phyloP scores from a whole-genome alignment of 2,329 filamentous ascomycete genomes.

The Xylariomycetidae sp. region DNA sequence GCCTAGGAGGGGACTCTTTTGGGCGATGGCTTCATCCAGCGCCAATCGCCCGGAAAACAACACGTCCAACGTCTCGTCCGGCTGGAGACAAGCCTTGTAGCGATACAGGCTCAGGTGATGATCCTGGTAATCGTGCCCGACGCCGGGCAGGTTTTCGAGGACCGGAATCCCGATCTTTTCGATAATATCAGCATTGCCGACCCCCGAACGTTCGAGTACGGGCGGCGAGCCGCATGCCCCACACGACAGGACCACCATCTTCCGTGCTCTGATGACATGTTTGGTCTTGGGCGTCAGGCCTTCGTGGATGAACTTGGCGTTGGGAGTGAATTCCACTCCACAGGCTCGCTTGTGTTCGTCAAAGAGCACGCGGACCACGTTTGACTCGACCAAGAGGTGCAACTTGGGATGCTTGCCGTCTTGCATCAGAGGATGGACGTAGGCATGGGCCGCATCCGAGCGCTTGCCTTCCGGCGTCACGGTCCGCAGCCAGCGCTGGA shows the following conservation, averaged over 20 bases:
- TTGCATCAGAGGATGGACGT: conserved; percentile 22
- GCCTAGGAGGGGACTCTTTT: no score
- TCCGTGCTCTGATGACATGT: conserved; percentile 42
- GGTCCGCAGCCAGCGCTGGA: conserved; percentile 20
- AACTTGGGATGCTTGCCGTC: conserved; percentile 26
- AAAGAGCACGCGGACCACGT: conserved; percentile 44
- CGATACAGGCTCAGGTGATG: no score
- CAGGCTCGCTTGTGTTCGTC: conserved; percentile 38
- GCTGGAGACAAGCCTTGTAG: no score
- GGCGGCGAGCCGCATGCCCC: conserved; percentile 50
- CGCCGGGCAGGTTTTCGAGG: conserved; percentile 45
- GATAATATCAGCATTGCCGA: conserved; percentile 47
- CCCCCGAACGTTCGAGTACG: conserved; percentile 58
- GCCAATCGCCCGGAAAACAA: no score
- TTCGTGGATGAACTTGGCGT: conserved; percentile 33
- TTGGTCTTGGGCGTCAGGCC: conserved; percentile 19
- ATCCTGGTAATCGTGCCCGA: conserved; percentile 49
- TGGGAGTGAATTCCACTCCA: conserved; percentile 52
- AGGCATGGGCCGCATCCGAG: conserved; percentile 22
- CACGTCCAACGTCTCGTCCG: no score
- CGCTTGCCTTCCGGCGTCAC: conserved; percentile 23
- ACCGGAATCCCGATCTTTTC: conserved; percentile 39
- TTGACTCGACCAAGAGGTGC: conserved; percentile 25
- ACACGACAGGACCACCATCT: conserved; percentile 45
- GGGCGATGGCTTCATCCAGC: no score